phyloP scores from a whole-genome alignment of 768 basidiomycete species.

The Hirschioporus abietinus region DNA sequence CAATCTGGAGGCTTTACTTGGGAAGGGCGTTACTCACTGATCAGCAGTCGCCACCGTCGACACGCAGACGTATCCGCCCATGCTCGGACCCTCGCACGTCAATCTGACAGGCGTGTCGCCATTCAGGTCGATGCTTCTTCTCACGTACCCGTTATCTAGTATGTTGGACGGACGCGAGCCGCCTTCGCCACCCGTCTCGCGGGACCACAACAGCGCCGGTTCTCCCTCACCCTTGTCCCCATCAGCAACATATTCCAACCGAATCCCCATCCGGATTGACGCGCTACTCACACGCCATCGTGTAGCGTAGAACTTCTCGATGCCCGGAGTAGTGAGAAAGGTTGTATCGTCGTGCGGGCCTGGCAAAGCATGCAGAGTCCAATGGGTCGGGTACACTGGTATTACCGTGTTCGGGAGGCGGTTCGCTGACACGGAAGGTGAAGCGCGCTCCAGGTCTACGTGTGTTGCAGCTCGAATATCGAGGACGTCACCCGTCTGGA shows the following conservation, averaged over 20 bases:
- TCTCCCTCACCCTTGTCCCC: conserved; percentile 11
- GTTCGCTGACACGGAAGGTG: neutral
- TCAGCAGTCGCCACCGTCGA: conserved; percentile 49
- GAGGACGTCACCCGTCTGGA: conserved; percentile 48
- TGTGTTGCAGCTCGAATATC: conserved; percentile 31
- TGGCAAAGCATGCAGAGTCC: conserved; percentile 48
- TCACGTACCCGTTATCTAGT: conserved; percentile 53
- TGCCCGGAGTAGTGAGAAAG: conserved; percentile 46
- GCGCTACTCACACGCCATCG: conserved; percentile 49
- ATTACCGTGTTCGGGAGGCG: conserved; percentile 25
- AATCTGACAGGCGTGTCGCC: conserved; percentile 72
- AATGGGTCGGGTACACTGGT: conserved; percentile 44
- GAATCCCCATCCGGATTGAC: conserved; percentile 60
- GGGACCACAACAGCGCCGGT: conserved; percentile 48
- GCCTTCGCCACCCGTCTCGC: conserved; percentile 55
- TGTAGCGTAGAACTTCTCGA: conserved; percentile 44
- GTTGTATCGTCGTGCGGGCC: conserved; percentile 61
- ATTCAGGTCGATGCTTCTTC: conserved; percentile 55
- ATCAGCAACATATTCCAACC: conserved; percentile 30
- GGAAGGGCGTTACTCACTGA: conserved; percentile 29
- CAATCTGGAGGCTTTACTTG: too few relatives aligned
- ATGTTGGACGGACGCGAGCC: conserved; percentile 68
- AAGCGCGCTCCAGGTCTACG: conserved; percentile 12
- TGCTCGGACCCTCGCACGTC: conserved; percentile 55
- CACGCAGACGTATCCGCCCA: conserved; percentile 59